phyloP scores from a whole-genome alignment of 2,329 filamentous ascomycete species.

The Daldinia eschscholtzii region DNA sequence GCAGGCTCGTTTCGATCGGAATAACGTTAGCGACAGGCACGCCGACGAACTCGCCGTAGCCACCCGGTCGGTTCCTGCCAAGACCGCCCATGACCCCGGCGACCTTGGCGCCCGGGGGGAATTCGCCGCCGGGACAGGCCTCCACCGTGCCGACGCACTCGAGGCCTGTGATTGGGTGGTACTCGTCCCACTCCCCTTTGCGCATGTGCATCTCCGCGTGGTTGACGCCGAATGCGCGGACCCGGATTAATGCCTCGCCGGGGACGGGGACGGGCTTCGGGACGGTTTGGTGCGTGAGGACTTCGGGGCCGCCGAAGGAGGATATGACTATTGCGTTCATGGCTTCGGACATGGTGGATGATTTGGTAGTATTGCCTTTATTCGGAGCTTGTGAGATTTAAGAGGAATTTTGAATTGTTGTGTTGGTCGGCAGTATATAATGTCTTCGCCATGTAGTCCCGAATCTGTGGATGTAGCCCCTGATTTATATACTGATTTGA shows the following conservation, averaged over 20 bases:
- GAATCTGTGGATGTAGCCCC: no score
- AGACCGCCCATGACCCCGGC: neutral
- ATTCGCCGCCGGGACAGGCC: conserved; percentile 49
- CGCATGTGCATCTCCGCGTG: conserved; percentile 62
- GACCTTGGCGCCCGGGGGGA: neutral
- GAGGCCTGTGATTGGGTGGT: conserved; percentile 55
- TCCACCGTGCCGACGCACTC: conserved; percentile 59
- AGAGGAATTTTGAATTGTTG: neutral
- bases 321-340: conserved; percentile 55
- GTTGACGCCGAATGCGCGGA: conserved; percentile 59
- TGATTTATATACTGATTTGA: no score
- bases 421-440: neutral
- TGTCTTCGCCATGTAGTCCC: neutral
- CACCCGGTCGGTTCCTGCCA: neutral
- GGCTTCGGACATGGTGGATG: conserved; percentile 33
- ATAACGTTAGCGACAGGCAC: conserved; percentile 27
- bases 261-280: conserved; percentile 47
- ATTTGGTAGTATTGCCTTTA: neutral
- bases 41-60: neutral
- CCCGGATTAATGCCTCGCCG: conserved; percentile 53
- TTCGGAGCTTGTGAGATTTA: neutral
- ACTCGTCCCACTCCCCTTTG: conserved; percentile 57
- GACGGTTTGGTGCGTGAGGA: conserved; percentile 47
- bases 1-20: conserved; percentile 45
- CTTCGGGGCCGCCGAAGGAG: conserved; percentile 51